Conservation (phyloP, 1,284 basidiomycete genomes). For the Tilletiopsis washingtonensis region DNA sequence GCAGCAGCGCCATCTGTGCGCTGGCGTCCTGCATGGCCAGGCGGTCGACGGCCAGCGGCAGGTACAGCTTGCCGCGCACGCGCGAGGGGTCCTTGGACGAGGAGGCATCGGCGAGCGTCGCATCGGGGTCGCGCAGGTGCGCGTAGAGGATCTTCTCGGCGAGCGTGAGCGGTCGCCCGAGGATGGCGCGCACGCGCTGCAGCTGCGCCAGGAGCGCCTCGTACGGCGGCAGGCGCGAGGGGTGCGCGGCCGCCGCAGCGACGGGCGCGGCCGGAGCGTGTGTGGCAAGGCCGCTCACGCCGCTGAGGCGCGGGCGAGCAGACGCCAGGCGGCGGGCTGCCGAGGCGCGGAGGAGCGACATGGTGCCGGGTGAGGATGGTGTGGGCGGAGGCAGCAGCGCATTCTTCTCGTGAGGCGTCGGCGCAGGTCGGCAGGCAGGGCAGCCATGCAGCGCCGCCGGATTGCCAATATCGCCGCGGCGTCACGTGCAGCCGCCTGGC, state of each 20-base stretch:
- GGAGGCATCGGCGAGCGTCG: slow-evolving; percentile 60
- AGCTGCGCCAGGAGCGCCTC: slow-evolving; percentile 66
- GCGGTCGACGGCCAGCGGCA: slow-evolving; percentile 82
- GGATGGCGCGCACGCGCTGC: slow-evolving; percentile 61
- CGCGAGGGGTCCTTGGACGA: slow-evolving; percentile 51
- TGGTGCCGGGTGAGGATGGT: too few species aligned
- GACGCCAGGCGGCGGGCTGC: too few species aligned
- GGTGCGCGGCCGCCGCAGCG: slow-evolving; percentile 27
- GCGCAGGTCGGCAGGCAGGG: too few species aligned
- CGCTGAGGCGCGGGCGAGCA: too few species aligned
- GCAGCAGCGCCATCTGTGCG: slow-evolving; percentile 98
- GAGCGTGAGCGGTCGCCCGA: slow-evolving; percentile 78
- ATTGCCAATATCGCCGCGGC: too few species aligned
- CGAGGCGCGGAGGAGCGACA: too few species aligned
- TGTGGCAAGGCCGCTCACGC: too few species aligned
- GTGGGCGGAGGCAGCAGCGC: too few species aligned
- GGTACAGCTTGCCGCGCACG: slow-evolving; percentile 77
- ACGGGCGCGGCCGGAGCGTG: slow-evolving; percentile 3
- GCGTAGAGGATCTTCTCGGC: slow-evolving; percentile 98
- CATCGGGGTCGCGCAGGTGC: slow-evolving; percentile 71
- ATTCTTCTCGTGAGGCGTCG: too few species aligned
- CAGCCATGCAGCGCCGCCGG: too few species aligned
- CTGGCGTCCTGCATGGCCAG: slow-evolving; percentile 99
- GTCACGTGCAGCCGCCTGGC: too few species aligned
- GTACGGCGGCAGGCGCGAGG: slow-evolving; percentile 65